Base-by-base conservation (phyloP, 768 basidiomycete genomes). In the Trametes meyenii region DNA sequence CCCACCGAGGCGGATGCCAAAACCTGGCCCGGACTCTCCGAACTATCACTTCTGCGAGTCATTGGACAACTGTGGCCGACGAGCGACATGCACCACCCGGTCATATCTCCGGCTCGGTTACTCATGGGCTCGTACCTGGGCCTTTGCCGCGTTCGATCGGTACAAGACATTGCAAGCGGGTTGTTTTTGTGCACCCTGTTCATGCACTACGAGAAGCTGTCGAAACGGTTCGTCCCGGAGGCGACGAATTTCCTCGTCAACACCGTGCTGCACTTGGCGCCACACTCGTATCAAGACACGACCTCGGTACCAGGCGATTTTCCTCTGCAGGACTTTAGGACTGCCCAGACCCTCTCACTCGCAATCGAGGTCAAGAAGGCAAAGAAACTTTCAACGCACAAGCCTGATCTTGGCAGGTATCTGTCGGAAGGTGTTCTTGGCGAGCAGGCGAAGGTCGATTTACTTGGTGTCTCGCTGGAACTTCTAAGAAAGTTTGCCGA, bases 111-210 rank as follows among this genome's bases (percentile, higher is more conserved):
- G 0, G 84, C 95, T 0, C 84, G 94, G 51, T 76, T 98, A 17
- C 82, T 98, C 56, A 91, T 97, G 79, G 93, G 91, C 0, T 88
- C 94, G 48, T 98, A 98, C 71, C 87, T 99, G 17, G 88, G 88
- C 8, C 79, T 99, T 29, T 83, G 86, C 56, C 87, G 94, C 4
- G 82, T 98, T 1, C 83, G 96, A 52, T 84, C 85, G 12, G 69
- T 92, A 16, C 62, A 74, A 17, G 95, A 99, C 73, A 70, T 98
- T 51, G 81, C 89, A 1, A 89, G 89, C 56, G 97, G 97, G 1
- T 75, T 98, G 43, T 97, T 97, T 79, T 76, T 98, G 21, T 93
- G 89, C 72, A 90, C 92, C 1, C 76, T 98, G 3, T 86, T 92
- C 71, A 73, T 88, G 36, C 87, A 98, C 75, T 98, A 88, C 69